Evolutionary conservation across 805 yeast species (phyloP).

Genomic region (Candida peoriensis): DNA sequence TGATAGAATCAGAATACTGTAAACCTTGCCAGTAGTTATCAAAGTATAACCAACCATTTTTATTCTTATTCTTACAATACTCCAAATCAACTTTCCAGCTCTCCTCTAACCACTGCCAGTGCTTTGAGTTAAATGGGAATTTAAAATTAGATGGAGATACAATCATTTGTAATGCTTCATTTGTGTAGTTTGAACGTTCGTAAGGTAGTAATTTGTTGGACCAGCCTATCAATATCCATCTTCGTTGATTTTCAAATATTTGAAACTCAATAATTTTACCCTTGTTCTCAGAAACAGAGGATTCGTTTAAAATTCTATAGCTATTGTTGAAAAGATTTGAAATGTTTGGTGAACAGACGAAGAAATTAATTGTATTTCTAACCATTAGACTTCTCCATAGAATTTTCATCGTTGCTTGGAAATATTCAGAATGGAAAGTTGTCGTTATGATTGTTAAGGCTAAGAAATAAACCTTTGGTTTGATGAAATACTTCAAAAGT

Average conservation of each 20-base stretch:
- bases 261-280: constrained; percentile 43
- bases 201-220: constrained; percentile 42
- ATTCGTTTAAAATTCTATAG: constrained; percentile 33
- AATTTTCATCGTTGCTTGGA: constrained; percentile 37
- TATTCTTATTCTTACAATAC: constrained; percentile 31
- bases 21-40: constrained; percentile 47
- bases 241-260: constrained; percentile 51
- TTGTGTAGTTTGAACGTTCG: constrained; percentile 47
- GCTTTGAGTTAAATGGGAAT: constrained; percentile 41
- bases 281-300: constrained; percentile 35
- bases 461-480: constrained; percentile 33
- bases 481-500: constrained; percentile 27
- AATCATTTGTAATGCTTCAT: constrained; percentile 29
- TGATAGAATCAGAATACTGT: constrained; percentile 37
- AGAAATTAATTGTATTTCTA: constrained; percentile 31
- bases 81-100: constrained; percentile 44
- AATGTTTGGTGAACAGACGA: constrained; percentile 30
- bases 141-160: constrained; percentile 32
- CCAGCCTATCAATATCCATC: constrained; percentile 65
- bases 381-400: constrained; percentile 43
- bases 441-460: constrained; percentile 30
- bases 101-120: constrained; percentile 56
- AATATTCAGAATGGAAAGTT: constrained; percentile 42
- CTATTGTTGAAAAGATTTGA: constrained; percentile 17
- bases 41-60: constrained; percentile 51